These are phyloP conservation scores for Botryobasidium botryosum DNA, from an alignment of 768 basidiomycete species.

Conservation along the genomic window DNA sequence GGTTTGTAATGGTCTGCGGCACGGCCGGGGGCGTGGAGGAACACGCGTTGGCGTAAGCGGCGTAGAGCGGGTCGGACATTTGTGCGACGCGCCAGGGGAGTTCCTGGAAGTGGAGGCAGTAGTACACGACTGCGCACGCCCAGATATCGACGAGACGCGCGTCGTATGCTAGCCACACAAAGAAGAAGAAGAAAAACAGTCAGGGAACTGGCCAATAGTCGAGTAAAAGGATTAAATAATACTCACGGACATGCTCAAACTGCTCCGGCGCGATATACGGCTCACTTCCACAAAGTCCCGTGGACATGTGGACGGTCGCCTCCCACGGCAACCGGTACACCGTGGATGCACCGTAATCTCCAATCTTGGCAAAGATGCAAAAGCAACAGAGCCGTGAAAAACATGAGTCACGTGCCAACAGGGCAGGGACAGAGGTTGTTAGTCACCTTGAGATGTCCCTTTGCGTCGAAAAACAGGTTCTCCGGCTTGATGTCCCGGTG, in stretches of 20 bases:
- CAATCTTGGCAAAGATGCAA: constrained; percentile 40
- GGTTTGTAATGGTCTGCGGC: constrained; percentile 60
- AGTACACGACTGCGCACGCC: constrained; percentile 94
- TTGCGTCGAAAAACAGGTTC: constrained; percentile 86
- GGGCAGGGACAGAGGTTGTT: constrained; percentile 9
- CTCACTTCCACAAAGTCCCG: constrained; percentile 92
- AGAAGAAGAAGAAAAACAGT: constrained; percentile 8
- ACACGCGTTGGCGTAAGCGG: constrained; percentile 43
- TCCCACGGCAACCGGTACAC: constrained; percentile 99
- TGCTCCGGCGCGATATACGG: constrained; percentile 99
- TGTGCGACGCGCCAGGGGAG: constrained; percentile 96
- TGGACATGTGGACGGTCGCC: constrained; percentile 88
- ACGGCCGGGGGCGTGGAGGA: constrained; percentile 26
- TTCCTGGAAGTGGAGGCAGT: constrained; percentile 96
- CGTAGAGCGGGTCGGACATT: constrained; percentile 59
- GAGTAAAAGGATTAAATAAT: constrained; percentile 16
- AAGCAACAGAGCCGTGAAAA: constrained; percentile 13
- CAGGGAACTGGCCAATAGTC: constrained; percentile 25
- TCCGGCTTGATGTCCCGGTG: constrained; percentile 98
- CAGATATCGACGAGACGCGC: constrained; percentile 95
- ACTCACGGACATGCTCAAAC: constrained; percentile 91
- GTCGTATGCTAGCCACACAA: constrained; percentile 59
- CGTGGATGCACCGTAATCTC: constrained; percentile 97
- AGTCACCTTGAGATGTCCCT: constrained; percentile 86
- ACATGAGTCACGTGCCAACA: constrained; percentile 1